Conservation (phyloP, 2,329 filamentous ascomycete genomes). For the Ascochyta pisi region DNA sequence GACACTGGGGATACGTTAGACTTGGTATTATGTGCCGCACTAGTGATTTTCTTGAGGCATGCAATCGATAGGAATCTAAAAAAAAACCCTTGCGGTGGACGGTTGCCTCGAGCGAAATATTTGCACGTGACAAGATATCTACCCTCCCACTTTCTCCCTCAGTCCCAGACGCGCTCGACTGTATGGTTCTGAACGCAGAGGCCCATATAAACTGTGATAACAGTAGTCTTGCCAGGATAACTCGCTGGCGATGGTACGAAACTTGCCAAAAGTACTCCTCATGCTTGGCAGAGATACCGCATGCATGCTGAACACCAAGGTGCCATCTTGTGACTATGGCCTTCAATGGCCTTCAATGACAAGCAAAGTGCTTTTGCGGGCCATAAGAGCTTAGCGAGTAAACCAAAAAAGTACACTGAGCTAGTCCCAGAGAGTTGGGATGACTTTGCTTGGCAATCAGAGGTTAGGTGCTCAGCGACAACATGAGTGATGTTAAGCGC, state of each 20-base stretch:
- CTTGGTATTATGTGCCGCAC: neutral
- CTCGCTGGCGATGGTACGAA: neutral
- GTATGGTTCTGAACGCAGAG: too few species aligned
- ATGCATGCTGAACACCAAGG: neutral
- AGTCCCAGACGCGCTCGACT: too few species aligned
- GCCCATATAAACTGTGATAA: too few species aligned
- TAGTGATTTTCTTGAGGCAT: too few species aligned
- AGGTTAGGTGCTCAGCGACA: neutral
- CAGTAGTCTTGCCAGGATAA: neutral
- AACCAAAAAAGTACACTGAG: neutral
- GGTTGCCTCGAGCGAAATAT: too few species aligned
- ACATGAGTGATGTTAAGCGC: neutral
- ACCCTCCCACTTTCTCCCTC: too few species aligned
- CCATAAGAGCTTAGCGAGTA: neutral
- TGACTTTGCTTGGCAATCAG: neutral
- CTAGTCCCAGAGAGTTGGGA: too few species aligned
- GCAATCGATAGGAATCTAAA: too few species aligned
- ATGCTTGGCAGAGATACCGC: neutral
- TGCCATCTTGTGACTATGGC: neutral
- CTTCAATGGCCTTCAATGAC: neutral
- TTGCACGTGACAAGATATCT: too few species aligned
- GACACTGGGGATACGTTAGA: neutral
- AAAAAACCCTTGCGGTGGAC: too few species aligned
- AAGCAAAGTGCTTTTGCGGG: neutral
- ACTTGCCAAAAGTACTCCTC: neutral